Conservation (phyloP, 352 stramenopile species). For the Plasmopara halstedii region DNA sequence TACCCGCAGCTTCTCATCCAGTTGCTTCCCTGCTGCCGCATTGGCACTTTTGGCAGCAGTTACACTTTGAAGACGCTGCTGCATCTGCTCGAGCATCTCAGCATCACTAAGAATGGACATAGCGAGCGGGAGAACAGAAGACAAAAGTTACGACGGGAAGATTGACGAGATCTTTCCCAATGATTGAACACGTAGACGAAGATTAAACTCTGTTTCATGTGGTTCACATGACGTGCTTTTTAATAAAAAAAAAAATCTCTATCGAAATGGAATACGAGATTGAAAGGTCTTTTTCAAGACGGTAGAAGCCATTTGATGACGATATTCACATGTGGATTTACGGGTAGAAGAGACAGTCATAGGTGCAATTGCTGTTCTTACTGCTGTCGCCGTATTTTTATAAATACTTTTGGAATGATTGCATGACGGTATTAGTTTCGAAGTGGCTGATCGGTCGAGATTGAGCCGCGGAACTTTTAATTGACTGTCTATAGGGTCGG, state of each 20-base stretch:
- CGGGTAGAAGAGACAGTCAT: constrained; percentile 6
- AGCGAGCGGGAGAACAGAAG: constrained; percentile 1
- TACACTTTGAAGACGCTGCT: constrained; percentile 34
- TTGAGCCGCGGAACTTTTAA: constrained; percentile 5
- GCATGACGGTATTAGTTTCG: constrained; percentile 6
- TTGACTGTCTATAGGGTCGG: constrained; percentile 9
- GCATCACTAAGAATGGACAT: constrained; percentile 32
- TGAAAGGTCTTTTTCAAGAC: constrained; percentile 38
- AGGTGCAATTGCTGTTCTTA: background rate
- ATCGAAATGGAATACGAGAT: too few species aligned
- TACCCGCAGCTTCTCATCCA: constrained; percentile 67
- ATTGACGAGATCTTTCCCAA: constrained; percentile 19
- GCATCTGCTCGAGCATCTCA: constrained; percentile 46
- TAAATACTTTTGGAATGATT: too few species aligned
- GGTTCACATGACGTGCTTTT: constrained; percentile 12
- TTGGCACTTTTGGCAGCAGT: constrained; percentile 37
- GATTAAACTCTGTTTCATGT: background rate
- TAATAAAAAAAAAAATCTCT: constrained; percentile 31
- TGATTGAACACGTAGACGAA: constrained; percentile 6
- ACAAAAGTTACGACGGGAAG: background rate
- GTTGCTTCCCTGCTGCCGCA: constrained; percentile 45
- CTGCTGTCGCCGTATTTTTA: constrained; percentile 8
- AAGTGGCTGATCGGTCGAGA: background rate
- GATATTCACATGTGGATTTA: constrained; percentile 27
- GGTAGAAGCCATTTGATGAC: constrained; percentile 46